Base-by-base conservation (phyloP, 2,329 filamentous ascomycete species). In the Pseudogymnoascus sp. region DNA sequence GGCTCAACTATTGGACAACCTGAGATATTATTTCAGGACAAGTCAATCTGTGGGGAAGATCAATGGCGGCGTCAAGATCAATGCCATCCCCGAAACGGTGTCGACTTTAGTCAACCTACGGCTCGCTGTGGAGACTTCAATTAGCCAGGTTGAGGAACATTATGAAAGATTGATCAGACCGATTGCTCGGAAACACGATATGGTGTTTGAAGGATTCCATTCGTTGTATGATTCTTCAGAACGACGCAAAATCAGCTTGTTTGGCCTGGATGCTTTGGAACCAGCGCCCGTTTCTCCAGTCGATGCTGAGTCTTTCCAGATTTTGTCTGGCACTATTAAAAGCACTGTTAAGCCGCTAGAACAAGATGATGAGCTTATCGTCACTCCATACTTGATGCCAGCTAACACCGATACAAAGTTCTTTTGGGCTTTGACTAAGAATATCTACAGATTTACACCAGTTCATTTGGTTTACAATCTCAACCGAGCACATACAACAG, bases 61-160 rank as follows among this genome's bases (percentile, higher is more conserved):
- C 68, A 71, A 72, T 35, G 83, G 82, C 23, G 83, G 83, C 9
- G 78, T 83, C 47, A 85, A 85, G 70, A 79, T 81, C 66, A 85
- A 85, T 64, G 83, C 83, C 2, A 76, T 85, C 40, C 83, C 83
- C 0, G 82, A 85, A 71, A 79, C 79, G 50, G 78, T 82, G 50
- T 78, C 74, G 3, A 77, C 81, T 0, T 76, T 79, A 0, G 77
- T 85, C 38, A 85, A 85, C 69, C 82, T 84, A 73, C 82, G 83
- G 6, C 78, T 85, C 42, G 69, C 69, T 10, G 67, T 70, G 3
- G 69, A 71, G 44, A 67, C 63, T 15, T 78, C 79, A 1, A 75
- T 83, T 40, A 4, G 4, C 21, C 19, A 47, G 42, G 77, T 79
- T 0, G 73, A 79, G 64, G 78, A 78, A 38, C 42, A 47, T 8